These are phyloP conservation scores for Endocarpon pusillum DNA, from an alignment of 495 filamentous ascomycete genomes.

Conservation along the genomic window DNA sequence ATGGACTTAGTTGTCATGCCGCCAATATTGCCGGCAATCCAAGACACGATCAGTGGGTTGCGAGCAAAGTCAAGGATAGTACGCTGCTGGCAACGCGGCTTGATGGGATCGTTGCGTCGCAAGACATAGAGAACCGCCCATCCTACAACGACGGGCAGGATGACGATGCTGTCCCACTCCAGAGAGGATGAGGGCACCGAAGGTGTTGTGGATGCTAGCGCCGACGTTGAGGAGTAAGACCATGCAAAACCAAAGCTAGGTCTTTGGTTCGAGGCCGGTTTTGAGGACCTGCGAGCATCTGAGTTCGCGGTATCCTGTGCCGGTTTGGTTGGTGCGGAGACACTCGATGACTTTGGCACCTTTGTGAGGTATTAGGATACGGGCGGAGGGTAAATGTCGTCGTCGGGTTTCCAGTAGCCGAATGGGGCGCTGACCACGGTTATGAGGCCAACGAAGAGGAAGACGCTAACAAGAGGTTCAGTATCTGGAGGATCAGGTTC, in stretches of 20 bases:
- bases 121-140: constrained; percentile 37
- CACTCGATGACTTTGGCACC: constrained; percentile 42
- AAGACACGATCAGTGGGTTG: constrained; percentile 31
- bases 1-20: constrained; percentile 36
- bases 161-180: constrained; percentile 31
- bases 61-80: constrained; percentile 41
- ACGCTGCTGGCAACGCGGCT: constrained; percentile 34
- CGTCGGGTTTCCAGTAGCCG: constrained; percentile 28
- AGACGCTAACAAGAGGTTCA: constrained; percentile 14
- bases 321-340: constrained; percentile 46
- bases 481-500: not conserved
- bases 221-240: constrained; percentile 43
- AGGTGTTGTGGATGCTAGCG: constrained; percentile 39
- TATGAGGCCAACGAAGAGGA: constrained; percentile 32
- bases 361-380: constrained; percentile 42
- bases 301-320: constrained; percentile 29
- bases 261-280: constrained; percentile 29
- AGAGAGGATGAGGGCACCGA: constrained; percentile 43
- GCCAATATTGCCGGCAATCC: constrained; percentile 33
- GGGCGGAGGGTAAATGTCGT: constrained; percentile 34
- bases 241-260: constrained; percentile 32
- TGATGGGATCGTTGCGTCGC: constrained; percentile 20
- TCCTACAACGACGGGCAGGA: constrained; percentile 39
- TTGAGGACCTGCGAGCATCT: constrained; percentile 29
- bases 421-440: constrained; percentile 27